Percentiles rank a stretch among this genome's conserved stretches.
These are phyloP conservation scores for Amaranthus palmeri DNA, from an alignment of 148 eudicot genomes.

Conservation along the genomic window DNA sequence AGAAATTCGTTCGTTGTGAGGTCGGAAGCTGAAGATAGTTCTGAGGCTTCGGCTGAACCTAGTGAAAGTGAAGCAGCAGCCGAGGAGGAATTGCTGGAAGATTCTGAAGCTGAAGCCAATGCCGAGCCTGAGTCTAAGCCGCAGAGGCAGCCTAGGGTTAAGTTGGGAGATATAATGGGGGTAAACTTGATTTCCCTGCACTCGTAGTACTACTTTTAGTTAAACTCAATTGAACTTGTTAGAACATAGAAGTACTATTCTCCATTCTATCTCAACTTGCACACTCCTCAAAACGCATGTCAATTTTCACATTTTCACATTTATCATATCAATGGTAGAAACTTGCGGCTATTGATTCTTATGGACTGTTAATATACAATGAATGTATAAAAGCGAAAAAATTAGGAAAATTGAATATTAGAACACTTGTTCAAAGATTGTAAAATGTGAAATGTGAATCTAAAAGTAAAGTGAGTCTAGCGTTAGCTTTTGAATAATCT, in stretches of 20 bases:
- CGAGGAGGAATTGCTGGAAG: constrained; percentile 25
- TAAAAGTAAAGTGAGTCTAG: background rate
- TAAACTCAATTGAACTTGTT: too few species aligned
- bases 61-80: constrained; percentile 19
- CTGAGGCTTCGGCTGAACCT: constrained; percentile 22
- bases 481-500: background rate
- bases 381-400: background rate
- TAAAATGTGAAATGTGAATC: too few species aligned
- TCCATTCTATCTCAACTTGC: too few species aligned
- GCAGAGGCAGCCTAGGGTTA: constrained; percentile 39
- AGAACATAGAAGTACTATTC: too few species aligned
- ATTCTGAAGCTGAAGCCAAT: constrained; percentile 10
- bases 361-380: background rate
- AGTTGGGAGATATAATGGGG: constrained; percentile 95
- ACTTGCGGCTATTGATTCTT: background rate
- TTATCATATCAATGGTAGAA: background rate
- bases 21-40: constrained; percentile 37
- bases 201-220: background rate
- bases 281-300: too few species aligned
- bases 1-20: constrained; percentile 40
- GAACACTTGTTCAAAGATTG: background rate
- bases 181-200: constrained; percentile 31
- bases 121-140: constrained; percentile 28
- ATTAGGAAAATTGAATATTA: background rate
- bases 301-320: too few species aligned